Base-by-base conservation (phyloP, 441 rosid genomes). In the Erodium texanum region DNA sequence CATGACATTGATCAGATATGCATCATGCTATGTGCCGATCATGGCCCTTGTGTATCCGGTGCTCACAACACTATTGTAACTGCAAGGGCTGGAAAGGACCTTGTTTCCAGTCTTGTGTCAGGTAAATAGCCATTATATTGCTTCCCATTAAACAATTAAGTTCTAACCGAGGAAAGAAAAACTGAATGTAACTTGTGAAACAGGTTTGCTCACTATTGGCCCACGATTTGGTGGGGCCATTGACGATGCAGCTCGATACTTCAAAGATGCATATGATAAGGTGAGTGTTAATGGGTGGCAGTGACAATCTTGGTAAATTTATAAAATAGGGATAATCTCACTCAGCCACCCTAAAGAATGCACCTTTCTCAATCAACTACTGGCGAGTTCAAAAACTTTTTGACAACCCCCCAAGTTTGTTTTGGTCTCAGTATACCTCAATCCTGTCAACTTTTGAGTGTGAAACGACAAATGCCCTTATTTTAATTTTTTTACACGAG, bases 201-300 rank as follows among this genome's bases (percentile, higher is more conserved):
- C 48, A 67, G 98, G 98, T 78, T 83, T 93, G 84, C 83, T 93
- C 36, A 93, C 97, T 12, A 90, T 93, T 68, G 98, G 98, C 73
- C 98, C 98, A 2, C 89, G 97, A 80, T 93, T 93, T 76, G 98
- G 97, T 78, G 97, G 97, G 75, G 98, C 98, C 67, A 85, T 93
- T 79, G 97, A 93, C 73, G 97, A 93, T 71, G 97, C 95, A 66
- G 96, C 98, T 74, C 83, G 96, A 73, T 93, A 87, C 82, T 93
- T 90, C 74, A 90, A 93, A 84, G 98, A 93, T 83, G 98, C 95
- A 76, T 93, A 85, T 66, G 93, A 90, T 73, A 86, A 79, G 82
- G 97, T 89, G 82, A 78, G 82, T 66, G 68, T 41, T 62, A 65
- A 66, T 20, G 8, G 34, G 34, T 29, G 3, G 34, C 34, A 29